Evolutionary conservation across 495 filamentous ascomycete genomes (phyloP).

Genomic region (Xeromyces bisporus): DNA sequence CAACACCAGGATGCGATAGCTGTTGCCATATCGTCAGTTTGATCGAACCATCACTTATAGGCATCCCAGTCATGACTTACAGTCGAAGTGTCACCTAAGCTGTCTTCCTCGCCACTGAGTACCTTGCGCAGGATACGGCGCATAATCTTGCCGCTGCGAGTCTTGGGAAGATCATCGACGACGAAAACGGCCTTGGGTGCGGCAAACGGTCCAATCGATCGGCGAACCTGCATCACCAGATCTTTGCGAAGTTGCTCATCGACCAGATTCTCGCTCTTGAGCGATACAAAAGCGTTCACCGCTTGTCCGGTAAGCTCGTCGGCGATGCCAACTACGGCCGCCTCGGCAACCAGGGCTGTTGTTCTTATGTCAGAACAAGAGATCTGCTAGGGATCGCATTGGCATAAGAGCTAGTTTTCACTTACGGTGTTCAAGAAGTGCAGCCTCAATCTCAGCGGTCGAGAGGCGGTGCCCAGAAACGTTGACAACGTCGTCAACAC

Average conservation of each 20-base stretch:
- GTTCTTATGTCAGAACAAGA: background rate
- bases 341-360: conserved; percentile 63
- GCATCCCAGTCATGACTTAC: no score
- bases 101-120: conserved; percentile 88
- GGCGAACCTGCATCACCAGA: conserved; percentile 82
- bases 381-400: background rate
- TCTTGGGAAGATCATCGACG: conserved; percentile 89
- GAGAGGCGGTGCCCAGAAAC: conserved; percentile 91
- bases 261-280: conserved; percentile 73
- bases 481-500: conserved; percentile 97
- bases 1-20: conserved; percentile 80
- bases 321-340: conserved; percentile 82
- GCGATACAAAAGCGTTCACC: conserved; percentile 87
- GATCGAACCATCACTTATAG: no score
- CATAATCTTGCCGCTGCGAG: conserved; percentile 97
- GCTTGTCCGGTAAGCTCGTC: conserved; percentile 94
- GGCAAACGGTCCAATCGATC: conserved; percentile 92
- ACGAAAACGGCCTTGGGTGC: conserved; percentile 86
- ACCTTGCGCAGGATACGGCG: conserved; percentile 93
- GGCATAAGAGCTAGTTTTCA: conserved; percentile 1
- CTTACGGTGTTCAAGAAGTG: conserved; percentile 77
- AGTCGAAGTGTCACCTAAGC: conserved; percentile 82
- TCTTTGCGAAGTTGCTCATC: conserved; percentile 81
- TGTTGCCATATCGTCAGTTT: no score
- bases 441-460: conserved; percentile 95